Evolutionary conservation across 176 grass and related monocot species (phyloP), one percentile per base, ranked within the genome.

Genomic region (Lolium rigidum): DNA sequence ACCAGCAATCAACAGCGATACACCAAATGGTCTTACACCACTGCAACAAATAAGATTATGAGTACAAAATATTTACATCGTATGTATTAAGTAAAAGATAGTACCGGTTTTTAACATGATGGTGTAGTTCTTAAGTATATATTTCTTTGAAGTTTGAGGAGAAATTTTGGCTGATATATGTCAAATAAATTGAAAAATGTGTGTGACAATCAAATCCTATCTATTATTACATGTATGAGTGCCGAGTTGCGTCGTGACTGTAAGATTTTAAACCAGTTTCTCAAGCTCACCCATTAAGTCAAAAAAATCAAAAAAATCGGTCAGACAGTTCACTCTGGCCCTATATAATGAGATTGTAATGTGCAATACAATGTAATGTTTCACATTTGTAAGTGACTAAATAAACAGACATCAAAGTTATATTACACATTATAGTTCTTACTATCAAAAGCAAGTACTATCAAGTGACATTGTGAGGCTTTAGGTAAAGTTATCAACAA

Each of bases 11-110:
- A 95, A 64, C 64, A 98, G 70, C 6, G 93, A 98, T 72, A 98
- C 93, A 85, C 96, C 93, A 86, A 98, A 98, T 79, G 96, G 96
- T 82, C 93, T 94, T 78, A 98, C 96, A 90, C 96, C 96, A 85
- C 96, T 98, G 83, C 79, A 84, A 89, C 16, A 81, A 90, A 86
- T 17, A 69, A n/a, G 14, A 16, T 41, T 62, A 66, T 41, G 13
- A 77, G 47, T 84, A 67, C 63, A 21, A 58, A 21, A 68, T 35
- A 31, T 52, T 25, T 52, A 46, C 64, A 89, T 66, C 5, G 1
- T 78, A 75, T 21, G 16, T 74, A 67, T 62, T 4, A 38, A 80
- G 26, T 76, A 60, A 26, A 59, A 48, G 7, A 74, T 10, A 81
- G 14, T 17, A 52, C 3, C 61, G 14, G 25, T 80, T 78, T 74